Percentiles rank a stretch among this genome's conserved stretches.
Evolutionary conservation across 768 basidiomycete genomes (phyloP).

Genomic region (Candolleomyces aberdarensis): DNA sequence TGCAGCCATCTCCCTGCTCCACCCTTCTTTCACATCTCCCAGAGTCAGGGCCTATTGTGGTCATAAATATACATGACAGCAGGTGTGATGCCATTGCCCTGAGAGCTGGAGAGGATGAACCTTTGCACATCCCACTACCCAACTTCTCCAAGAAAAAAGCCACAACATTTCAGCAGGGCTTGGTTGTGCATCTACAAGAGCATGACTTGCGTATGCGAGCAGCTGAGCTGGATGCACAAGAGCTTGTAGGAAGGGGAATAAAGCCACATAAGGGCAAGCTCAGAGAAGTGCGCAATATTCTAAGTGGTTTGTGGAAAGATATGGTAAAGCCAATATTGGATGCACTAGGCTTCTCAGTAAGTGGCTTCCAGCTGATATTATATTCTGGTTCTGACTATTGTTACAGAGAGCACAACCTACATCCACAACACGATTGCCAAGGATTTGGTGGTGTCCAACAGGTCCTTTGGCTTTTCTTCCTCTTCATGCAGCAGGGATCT

Average conservation of each 20-base stretch:
- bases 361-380: neutral
- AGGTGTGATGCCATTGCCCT: conserved; percentile 22
- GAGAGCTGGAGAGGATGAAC: neutral
- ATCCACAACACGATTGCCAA: neutral
- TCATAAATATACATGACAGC: conserved; percentile 14
- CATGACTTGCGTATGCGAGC: neutral
- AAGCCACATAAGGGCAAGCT: no score
- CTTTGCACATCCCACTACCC: conserved; percentile 9
- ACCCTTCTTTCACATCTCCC: conserved; percentile 9
- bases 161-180: neutral
- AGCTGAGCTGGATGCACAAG: no score
- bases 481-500: conserved; percentile 11
- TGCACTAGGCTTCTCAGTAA: conserved; percentile 2
- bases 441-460: neutral
- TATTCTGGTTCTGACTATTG: neutral
- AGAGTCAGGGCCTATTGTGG: conserved; percentile 15
- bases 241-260: no score
- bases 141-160: conserved; percentile 2
- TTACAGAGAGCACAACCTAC: neutral
- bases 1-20: conserved; percentile 11
- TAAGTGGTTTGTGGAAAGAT: neutral
- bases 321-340: conserved; percentile 9
- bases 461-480: conserved; percentile 11
- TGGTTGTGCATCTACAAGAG: neutral
- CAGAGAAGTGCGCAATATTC: neutral